Evolutionary conservation across 2,329 filamentous ascomycete genomes (phyloP), one percentile per base, ranked within the genome.

Genomic region (Botryotinia calthae): DNA sequence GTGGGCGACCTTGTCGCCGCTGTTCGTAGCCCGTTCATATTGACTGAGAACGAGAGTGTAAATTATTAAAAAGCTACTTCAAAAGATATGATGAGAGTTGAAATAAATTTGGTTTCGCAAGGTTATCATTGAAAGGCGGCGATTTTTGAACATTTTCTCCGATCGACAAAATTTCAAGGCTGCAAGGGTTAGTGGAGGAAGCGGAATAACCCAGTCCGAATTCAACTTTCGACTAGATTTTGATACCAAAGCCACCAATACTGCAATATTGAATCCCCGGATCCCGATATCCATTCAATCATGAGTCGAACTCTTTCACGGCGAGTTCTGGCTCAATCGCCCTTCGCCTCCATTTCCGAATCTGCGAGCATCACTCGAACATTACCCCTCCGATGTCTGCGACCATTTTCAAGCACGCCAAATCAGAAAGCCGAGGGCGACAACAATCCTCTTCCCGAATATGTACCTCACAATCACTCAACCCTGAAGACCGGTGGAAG

Each of bases 351-450:
- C 16, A 42, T 76, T 25, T 71, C 74, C 20, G 75, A 78, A 68
- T 42, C 70, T 34, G 46, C 68, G 16, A 70, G 72, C 14, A 37
- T 69, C n/a, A 56, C 51, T 25, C 70, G 22, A 16, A 76, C 65
- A 62, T 12, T 73, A 16, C 63, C 72, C 28, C 51, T 74, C 69
- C 72, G 58, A 76, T 79, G 73, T 74, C 61, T 79, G 42, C 77
- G 79, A 73, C 73, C 76, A 1, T 82, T 84, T 70, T 83, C 82
- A 1, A 79, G 78, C 20, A 79, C 82, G 25, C 72, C 73, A 54
- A 76, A 74, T 46, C 75, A 74, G 74, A 75, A 74, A 72, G 73
- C 77, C 44, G 75, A 76, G 63, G 73, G 72, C 61, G 72, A 75
- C 46, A 61, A 58, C 28, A 65, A 73, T 37, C 34, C 64, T 37